phyloP scores from a whole-genome alignment of 257 asterid species.

The Lithospermum erythrorhizon region DNA sequence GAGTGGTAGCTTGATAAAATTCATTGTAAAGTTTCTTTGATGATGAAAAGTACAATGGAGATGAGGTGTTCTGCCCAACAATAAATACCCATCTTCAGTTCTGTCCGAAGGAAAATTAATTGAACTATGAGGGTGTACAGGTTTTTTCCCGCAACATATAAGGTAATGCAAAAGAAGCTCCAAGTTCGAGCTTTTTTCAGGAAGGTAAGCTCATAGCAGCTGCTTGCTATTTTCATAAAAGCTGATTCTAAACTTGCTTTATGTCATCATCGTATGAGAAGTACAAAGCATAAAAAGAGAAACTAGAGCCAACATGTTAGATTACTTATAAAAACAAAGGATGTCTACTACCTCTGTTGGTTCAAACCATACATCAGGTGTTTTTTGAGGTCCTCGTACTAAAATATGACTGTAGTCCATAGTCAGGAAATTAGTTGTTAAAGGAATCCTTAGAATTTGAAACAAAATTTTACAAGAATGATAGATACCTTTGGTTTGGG shows the following conservation, averaged over 20 bases:
- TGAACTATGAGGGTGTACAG: too few species aligned
- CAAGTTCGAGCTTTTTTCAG: too few species aligned
- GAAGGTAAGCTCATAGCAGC: too few species aligned
- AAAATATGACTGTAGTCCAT: slow-evolving; percentile 58
- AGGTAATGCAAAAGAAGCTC: too few species aligned
- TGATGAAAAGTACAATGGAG: background rate
- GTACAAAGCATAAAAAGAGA: background rate
- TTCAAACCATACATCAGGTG: slow-evolving; percentile 99
- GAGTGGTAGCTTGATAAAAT: background rate
- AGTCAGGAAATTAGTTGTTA: slow-evolving; percentile 4
- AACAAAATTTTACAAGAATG: slow-evolving; percentile 2
- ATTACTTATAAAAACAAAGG: slow-evolving; percentile 1
- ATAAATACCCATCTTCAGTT: background rate
- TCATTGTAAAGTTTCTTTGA: background rate
- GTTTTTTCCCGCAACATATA: too few species aligned
- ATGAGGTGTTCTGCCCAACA: background rate
- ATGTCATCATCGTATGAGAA: background rate
- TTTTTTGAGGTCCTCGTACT: slow-evolving; percentile 60
- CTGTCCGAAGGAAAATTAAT: background rate
- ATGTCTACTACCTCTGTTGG: slow-evolving; percentile 62
- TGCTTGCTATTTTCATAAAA: too few species aligned
- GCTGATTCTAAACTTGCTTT: background rate
- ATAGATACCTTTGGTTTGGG: slow-evolving; percentile 65
- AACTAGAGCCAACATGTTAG: background rate
- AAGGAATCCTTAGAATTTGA: background rate